Evolutionary conservation across 2,329 filamentous ascomycete genomes (phyloP).

Genomic region (Penicillium sp.): DNA sequence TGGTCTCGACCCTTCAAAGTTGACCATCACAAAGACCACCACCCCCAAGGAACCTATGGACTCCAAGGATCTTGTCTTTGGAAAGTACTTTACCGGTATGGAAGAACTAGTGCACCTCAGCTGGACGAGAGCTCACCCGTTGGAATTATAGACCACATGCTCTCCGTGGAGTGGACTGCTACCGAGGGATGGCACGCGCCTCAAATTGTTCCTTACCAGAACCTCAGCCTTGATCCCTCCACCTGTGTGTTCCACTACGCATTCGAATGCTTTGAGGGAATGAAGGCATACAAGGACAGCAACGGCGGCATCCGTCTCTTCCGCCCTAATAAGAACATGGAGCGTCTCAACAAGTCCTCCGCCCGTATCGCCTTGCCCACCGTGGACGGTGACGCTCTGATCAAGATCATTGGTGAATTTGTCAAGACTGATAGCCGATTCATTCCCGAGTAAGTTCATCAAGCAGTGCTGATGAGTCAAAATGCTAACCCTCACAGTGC

Average conservation of each 20-base stretch:
- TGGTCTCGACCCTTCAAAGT: conserved; percentile 74
- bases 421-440: conserved; percentile 82
- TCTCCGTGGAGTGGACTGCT: conserved; percentile 89
- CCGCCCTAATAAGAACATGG: conserved; percentile 96
- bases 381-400: conserved; percentile 73
- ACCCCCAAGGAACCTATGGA: conserved; percentile 74
- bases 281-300: conserved; percentile 97
- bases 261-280: conserved; percentile 97
- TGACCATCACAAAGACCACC: conserved; percentile 72
- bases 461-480: background rate
- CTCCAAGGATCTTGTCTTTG: conserved; percentile 84
- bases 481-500: conserved; percentile 37
- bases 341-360: conserved; percentile 85
- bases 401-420: conserved; percentile 78
- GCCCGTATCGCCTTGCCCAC: conserved; percentile 90
- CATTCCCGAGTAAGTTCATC: conserved; percentile 68
- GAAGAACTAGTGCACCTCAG: background rate
- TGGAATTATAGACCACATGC: conserved; percentile 81
- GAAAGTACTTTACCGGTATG: conserved; percentile 82
- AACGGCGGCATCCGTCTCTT: conserved; percentile 80
- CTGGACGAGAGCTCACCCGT: conserved; percentile 18
- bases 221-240: conserved; percentile 92
- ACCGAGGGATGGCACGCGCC: conserved; percentile 79
- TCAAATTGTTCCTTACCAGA: conserved; percentile 89
- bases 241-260: conserved; percentile 99